Conservation (phyloP, 768 basidiomycete genomes). For the Mycena alexandri region DNA sequence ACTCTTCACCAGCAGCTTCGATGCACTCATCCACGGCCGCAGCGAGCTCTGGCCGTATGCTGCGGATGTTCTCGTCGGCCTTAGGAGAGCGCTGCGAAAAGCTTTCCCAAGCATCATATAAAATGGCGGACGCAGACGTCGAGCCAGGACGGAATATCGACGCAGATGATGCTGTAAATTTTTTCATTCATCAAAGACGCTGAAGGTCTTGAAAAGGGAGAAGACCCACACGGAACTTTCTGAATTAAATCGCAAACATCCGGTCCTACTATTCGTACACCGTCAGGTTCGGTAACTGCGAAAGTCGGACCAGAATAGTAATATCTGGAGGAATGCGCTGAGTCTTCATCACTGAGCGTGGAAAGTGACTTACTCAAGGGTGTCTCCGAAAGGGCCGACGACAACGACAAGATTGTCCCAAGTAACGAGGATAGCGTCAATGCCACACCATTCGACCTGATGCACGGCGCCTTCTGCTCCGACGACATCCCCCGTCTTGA, state of each 20-base stretch:
- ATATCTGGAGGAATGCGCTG: conserved; percentile 65
- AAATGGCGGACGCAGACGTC: conserved; percentile 88
- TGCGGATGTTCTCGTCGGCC: conserved; percentile 92
- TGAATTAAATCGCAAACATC: conserved; percentile 91
- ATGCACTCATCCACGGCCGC: conserved; percentile 92
- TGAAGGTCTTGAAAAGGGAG: not conserved
- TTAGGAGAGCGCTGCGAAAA: conserved; percentile 89
- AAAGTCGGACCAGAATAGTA: conserved; percentile 81
- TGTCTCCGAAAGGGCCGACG: conserved; percentile 94
- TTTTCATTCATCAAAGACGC: conserved; percentile 6
- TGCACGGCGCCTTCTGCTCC: conserved; percentile 70
- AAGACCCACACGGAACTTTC: conserved; percentile 85
- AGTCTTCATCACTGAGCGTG: conserved; percentile 7
- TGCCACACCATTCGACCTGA: conserved; percentile 95
- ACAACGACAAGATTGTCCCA: conserved; percentile 85
- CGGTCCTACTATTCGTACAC: conserved; percentile 85
- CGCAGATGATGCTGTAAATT: conserved; percentile 71
- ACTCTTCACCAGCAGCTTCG: conserved; percentile 93
- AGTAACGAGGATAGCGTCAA: conserved; percentile 90
- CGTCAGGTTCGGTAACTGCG: conserved; percentile 89
- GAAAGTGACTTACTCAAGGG: conserved; percentile 73
- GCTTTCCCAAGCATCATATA: conserved; percentile 93
- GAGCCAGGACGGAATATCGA: conserved; percentile 95
- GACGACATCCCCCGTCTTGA: conserved; percentile 71
- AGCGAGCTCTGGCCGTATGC: conserved; percentile 87